Evolutionary conservation across 305 asterid species (phyloP), one percentile per base, ranked within the genome.

Genomic region (Fraxinus greggii): DNA sequence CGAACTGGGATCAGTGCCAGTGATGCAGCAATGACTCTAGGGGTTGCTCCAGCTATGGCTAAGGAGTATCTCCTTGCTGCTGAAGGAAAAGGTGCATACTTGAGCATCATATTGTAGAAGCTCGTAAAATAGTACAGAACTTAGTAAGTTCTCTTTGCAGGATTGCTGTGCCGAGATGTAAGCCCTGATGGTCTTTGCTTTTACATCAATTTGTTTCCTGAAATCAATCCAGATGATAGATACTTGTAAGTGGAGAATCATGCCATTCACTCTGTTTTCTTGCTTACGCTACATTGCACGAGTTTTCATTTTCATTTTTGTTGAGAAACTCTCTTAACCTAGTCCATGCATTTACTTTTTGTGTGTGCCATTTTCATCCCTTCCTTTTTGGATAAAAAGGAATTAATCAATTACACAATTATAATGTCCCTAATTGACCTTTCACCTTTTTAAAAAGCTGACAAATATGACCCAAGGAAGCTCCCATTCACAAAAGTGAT

Each of bases 41-140:
- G 99, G 78, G 93, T 95, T 87, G 95, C 99, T 86, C 99, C 98
- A 78, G 97, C 97, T 78, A 90, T 95, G 93, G 98, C 97, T 9
- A 94, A 95, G 88, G 99, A 95, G 85, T 92, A 94, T 88, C 95
- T 94, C 77, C 98, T 95, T 81, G 91, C 97, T 56, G 98, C 99
- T 72, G 99, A 95, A 90, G 92, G 91, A 83, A 92, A 92, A 90
- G 97, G 98, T 90, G 91, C 79, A 79, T 65, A 79, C 83, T 65
- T 9, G 23, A 23, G 70, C 70, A 28, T 61, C 80, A 36, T 77
- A 35, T 82, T 61, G 48, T 61, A 26, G 36, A 61, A 42, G 70
- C 77, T 61, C 33, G 59, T 51, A 31, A 77, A 76, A 76, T 78
- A 59, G 32, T 63, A 80, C 42, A 78, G 65, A 61, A 42, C 69